These are phyloP conservation scores for Jaminaea rosea DNA, from an alignment of 1,284 basidiomycete species.

Conservation along the genomic window DNA sequence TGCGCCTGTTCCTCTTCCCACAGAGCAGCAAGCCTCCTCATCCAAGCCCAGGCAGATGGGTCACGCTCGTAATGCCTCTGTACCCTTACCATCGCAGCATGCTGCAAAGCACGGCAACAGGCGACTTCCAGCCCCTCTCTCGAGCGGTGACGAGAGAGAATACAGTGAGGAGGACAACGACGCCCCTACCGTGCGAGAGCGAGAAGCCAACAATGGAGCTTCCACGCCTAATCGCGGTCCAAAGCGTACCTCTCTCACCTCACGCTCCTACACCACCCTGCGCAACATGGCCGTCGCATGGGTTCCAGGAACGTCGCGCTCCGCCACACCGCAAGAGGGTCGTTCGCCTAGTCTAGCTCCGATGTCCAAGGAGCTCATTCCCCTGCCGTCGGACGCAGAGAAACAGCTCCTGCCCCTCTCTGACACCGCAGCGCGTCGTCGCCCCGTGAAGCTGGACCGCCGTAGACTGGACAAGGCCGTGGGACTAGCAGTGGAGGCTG, in stretches of 20 bases:
- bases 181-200: too few species aligned
- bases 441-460: slow-evolving; percentile 19
- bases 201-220: too few species aligned
- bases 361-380: background rate
- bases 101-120: too few species aligned
- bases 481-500: slow-evolving; percentile 25
- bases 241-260: background rate
- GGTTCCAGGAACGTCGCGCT: background rate
- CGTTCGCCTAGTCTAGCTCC: background rate
- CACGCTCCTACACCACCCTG: background rate
- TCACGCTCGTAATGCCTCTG: too few species aligned
- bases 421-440: background rate
- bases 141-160: too few species aligned
- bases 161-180: too few species aligned
- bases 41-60: too few species aligned
- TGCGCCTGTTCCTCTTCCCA: too few species aligned
- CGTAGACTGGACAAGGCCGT: slow-evolving; percentile 26
- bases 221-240: too few species aligned
- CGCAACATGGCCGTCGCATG: slow-evolving; percentile 3
- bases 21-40: too few species aligned
- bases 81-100: too few species aligned
- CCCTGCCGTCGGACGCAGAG: background rate
- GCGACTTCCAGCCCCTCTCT: too few species aligned
- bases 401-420: background rate
- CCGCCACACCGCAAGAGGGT: background rate